phyloP scores from a whole-genome alignment of 768 basidiomycete genomes.

The Russula earlei region DNA sequence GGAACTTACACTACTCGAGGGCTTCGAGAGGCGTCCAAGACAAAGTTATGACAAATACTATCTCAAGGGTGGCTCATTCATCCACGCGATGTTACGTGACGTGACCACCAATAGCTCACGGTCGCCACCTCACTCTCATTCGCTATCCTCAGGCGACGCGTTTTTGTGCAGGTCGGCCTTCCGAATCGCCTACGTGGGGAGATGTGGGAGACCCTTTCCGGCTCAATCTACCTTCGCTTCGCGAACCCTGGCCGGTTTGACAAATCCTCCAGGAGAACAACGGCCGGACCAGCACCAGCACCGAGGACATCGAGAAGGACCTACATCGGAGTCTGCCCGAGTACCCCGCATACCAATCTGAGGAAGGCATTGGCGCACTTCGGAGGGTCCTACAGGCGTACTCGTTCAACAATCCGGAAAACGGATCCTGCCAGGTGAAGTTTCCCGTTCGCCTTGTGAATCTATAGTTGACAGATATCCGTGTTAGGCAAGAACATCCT shows the following conservation, averaged over 20 bases:
- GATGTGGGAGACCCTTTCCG: conserved; percentile 96
- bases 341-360: conserved; percentile 90
- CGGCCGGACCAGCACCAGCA: conserved; percentile 75
- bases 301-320: conserved; percentile 99
- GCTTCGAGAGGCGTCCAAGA: conserved; percentile 84
- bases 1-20: conserved; percentile 30
- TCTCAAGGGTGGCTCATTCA: conserved; percentile 48
- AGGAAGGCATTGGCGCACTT: conserved; percentile 76
- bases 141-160: conserved; percentile 96
- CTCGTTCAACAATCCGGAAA: conserved; percentile 87
- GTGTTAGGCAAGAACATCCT: conserved; percentile 88
- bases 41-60: conserved; percentile 92
- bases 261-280: conserved; percentile 64
- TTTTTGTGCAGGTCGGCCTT: conserved; percentile 92
- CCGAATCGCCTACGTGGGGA: conserved; percentile 93
- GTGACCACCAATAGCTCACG: conserved; percentile 67
- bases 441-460: background rate
- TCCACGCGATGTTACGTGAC: background rate
- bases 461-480: background rate
- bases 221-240: conserved; percentile 86
- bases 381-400: conserved; percentile 91
- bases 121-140: conserved; percentile 88
- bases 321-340: conserved; percentile 92
- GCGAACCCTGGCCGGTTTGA: conserved; percentile 75
- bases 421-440: conserved; percentile 89